A percentile compares a stretch with the other conserved stretches of the same genome.
Conservation (phyloP, 768 basidiomycete species). For the Amanita inopinata region DNA sequence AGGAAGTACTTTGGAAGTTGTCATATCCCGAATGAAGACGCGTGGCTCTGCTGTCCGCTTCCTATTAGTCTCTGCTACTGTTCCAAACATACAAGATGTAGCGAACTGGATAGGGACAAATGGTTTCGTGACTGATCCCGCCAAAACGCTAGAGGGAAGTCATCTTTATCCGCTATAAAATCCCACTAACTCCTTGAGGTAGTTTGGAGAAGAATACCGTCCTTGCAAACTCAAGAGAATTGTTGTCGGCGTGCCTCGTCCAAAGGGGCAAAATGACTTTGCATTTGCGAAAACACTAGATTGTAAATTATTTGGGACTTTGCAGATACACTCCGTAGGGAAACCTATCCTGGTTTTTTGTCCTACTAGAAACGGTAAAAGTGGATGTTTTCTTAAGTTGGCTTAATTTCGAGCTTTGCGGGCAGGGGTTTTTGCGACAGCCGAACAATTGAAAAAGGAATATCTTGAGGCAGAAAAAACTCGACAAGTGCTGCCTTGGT, state of each 20-base stretch:
- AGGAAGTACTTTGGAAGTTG: slow-evolving; percentile 89
- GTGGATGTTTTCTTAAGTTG: neutral
- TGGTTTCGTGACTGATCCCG: slow-evolving; percentile 28
- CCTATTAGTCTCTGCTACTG: slow-evolving; percentile 85
- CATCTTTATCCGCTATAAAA: neutral
- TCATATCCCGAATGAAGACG: slow-evolving; percentile 88
- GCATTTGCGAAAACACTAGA: slow-evolving; percentile 65
- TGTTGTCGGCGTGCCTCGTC: slow-evolving; percentile 62
- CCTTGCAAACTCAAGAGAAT: slow-evolving; percentile 71
- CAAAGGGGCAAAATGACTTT: slow-evolving; percentile 68
- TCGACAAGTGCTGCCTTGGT: slow-evolving; percentile 58
- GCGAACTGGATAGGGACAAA: slow-evolving; percentile 73
- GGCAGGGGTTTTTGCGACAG: slow-evolving; percentile 53
- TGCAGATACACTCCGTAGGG: slow-evolving; percentile 62
- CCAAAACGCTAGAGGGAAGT: slow-evolving; percentile 59
- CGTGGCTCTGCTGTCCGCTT: slow-evolving; percentile 67
- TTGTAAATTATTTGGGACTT: slow-evolving; percentile 56
- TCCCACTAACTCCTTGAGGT: neutral
- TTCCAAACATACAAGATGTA: slow-evolving; percentile 88
- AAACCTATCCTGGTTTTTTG: slow-evolving; percentile 89
- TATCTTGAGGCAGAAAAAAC: slow-evolving; percentile 47
- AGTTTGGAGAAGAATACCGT: slow-evolving; percentile 92
- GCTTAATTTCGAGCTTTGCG: neutral
- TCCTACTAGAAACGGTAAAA: slow-evolving; percentile 73
- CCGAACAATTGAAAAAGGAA: slow-evolving; percentile 67